phyloP scores from a whole-genome alignment of 257 asterid genomes.

The Salvia rosmarinus region DNA sequence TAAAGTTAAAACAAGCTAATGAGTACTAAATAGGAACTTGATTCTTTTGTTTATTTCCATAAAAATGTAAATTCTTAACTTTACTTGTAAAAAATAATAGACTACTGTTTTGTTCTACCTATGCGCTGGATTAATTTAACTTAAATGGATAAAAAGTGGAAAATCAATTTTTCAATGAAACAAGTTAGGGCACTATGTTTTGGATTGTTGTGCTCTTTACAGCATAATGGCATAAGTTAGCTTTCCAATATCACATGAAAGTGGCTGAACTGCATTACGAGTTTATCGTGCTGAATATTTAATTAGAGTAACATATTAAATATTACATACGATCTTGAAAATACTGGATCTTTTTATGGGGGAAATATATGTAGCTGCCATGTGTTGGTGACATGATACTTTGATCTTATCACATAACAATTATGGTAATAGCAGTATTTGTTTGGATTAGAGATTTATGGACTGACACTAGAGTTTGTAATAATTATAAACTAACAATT shows the following conservation, averaged over 20 bases:
- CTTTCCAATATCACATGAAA: conserved; percentile 45
- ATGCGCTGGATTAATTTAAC: neutral
- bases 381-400: neutral
- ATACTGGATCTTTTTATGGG: neutral
- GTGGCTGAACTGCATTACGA: conserved; percentile 41
- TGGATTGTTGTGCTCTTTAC: conserved; percentile 43
- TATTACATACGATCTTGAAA: neutral
- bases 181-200: conserved; percentile 33
- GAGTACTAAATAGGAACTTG: neutral
- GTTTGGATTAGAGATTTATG: no score
- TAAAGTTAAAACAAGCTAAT: neutral
- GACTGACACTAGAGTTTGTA: no score
- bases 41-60: neutral
- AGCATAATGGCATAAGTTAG: conserved; percentile 54
- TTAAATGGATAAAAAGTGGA: conserved; percentile 31
- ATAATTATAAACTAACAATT: no score
- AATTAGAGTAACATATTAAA: neutral
- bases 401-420: no score
- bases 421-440: no score
- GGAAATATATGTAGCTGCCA: neutral
- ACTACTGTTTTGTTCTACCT: neutral
- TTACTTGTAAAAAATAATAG: neutral
- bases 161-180: conserved; percentile 39
- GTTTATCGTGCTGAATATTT: conserved; percentile 38
- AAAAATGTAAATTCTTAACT: neutral